Evolutionary conservation across 371 early-diverging fungal genomes (phyloP).

Genomic region (Amoeboaphelidium protococcarum): DNA sequence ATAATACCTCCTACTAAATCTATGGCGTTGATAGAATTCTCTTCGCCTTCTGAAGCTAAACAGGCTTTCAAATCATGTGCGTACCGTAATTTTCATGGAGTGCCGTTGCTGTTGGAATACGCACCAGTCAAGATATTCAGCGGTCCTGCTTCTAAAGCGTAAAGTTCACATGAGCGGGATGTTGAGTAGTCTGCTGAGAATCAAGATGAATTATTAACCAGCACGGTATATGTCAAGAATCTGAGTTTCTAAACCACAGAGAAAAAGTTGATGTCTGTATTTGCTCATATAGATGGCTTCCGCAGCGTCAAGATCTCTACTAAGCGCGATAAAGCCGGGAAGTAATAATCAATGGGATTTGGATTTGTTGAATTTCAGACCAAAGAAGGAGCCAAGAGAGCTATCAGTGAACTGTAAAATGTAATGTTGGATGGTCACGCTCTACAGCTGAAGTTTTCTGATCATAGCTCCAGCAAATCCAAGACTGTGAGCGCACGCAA

Average conservation of each 20-base stretch:
- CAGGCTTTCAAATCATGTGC: constrained; percentile 65
- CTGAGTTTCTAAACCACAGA: constrained; percentile 65
- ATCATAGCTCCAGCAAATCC: constrained; percentile 14
- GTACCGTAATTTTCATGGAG: constrained; percentile 60
- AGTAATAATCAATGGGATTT: constrained; percentile 59
- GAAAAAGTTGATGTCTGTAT: constrained; percentile 34
- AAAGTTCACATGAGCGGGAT: no score
- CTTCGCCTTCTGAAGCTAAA: constrained; percentile 65
- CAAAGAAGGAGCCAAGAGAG: constrained; percentile 44
- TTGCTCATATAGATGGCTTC: constrained; percentile 36
- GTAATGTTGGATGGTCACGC: background rate
- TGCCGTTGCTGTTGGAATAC: constrained; percentile 74
- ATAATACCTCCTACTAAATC: constrained; percentile 79
- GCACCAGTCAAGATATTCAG: constrained; percentile 67
- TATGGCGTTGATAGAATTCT: constrained; percentile 76
- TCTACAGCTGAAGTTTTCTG: background rate
- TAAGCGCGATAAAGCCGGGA: constrained; percentile 33
- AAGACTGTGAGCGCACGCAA: constrained; percentile 10
- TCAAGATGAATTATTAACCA: no score
- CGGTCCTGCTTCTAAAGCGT: no score
- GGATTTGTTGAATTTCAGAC: constrained; percentile 76
- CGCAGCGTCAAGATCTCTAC: constrained; percentile 43
- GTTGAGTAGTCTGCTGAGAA: no score
- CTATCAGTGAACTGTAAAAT: constrained; percentile 50
- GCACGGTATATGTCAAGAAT: constrained; percentile 77